These are phyloP conservation scores for Aspergillus baeticus DNA, from an alignment of 495 filamentous ascomycete genomes.

Conservation along the genomic window DNA sequence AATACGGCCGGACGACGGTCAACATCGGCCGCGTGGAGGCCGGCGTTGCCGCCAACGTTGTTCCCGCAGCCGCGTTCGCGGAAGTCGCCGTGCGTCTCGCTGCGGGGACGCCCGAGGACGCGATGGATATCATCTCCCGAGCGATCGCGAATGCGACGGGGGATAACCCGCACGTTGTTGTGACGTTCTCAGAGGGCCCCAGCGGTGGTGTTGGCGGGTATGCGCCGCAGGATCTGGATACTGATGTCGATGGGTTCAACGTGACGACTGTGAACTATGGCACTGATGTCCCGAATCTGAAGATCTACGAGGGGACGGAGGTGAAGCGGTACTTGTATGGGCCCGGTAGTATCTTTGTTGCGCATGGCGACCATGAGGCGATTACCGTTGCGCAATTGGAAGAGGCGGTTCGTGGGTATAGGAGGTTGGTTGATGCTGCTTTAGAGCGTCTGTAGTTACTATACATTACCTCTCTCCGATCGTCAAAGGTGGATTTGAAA, in stretches of 20 bases:
- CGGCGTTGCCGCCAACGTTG: constrained; percentile 86
- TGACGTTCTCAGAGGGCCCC: constrained; percentile 47
- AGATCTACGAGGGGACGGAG: constrained; percentile 26
- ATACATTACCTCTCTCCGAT: too few species aligned
- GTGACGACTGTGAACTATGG: constrained; percentile 84
- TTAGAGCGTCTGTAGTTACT: constrained; percentile 33
- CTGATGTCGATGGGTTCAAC: constrained; percentile 81
- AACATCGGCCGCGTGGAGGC: constrained; percentile 79
- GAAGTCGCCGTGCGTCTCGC: constrained; percentile 71
- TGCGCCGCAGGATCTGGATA: constrained; percentile 71
- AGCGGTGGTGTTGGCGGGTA: constrained; percentile 50
- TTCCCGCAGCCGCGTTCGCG: constrained; percentile 70
- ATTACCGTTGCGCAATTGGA: constrained; percentile 67
- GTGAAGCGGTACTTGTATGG: constrained; percentile 87
- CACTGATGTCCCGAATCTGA: constrained; percentile 82
- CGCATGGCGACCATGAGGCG: constrained; percentile 83
- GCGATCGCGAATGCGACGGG: constrained; percentile 60
- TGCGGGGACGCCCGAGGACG: constrained; percentile 59
- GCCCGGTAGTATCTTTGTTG: constrained; percentile 83
- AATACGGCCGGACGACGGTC: constrained; percentile 82
- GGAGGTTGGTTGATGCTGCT: constrained; percentile 64
- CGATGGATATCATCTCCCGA: constrained; percentile 47
- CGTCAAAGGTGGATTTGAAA: not conserved
- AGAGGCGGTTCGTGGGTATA: constrained; percentile 68
- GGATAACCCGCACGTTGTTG: constrained; percentile 55